Evolutionary conservation across 495 filamentous ascomycete genomes (phyloP).

Genomic region (Neurospora sp.): DNA sequence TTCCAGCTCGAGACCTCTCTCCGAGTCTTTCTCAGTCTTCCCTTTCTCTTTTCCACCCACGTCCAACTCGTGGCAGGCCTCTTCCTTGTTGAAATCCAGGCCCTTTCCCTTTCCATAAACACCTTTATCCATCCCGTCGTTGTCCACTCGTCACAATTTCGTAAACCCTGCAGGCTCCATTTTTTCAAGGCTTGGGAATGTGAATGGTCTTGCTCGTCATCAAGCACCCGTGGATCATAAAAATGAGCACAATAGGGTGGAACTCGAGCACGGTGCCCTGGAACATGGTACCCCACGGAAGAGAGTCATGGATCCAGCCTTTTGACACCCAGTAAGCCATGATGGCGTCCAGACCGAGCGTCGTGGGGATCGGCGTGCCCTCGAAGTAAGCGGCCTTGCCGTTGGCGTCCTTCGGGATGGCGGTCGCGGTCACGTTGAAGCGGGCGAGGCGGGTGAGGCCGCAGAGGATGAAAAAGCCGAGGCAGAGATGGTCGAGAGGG

Average conservation of each 20-base stretch:
- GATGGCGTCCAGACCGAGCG: slow-evolving; percentile 61
- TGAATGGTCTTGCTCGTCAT: slow-evolving; percentile 94
- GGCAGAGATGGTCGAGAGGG: slow-evolving; percentile 69
- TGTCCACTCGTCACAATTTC: neutral
- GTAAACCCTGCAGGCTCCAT: neutral
- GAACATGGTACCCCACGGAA: slow-evolving; percentile 59
- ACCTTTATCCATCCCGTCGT: neutral
- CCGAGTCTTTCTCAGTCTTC: neutral
- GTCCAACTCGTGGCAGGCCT: neutral
- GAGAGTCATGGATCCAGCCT: slow-evolving; percentile 65
- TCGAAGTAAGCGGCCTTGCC: slow-evolving; percentile 95
- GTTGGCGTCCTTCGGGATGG: slow-evolving; percentile 78
- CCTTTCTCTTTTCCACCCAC: neutral
- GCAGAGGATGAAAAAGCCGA: slow-evolving; percentile 88
- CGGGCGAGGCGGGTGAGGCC: slow-evolving; percentile 88
- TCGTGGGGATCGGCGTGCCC: slow-evolving; percentile 91
- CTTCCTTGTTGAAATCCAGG: slow-evolving; percentile 1
- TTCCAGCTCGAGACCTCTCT: neutral
- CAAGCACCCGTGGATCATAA: slow-evolving; percentile 73
- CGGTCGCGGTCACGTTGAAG: slow-evolving; percentile 90
- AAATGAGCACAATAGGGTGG: slow-evolving; percentile 76
- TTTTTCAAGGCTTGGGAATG: slow-evolving; percentile 76
- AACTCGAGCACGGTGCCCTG: slow-evolving; percentile 66
- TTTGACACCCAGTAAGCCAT: slow-evolving; percentile 86
- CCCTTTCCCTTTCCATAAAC: neutral